Evolutionary conservation across 2,329 filamentous ascomycete species (phyloP), one percentile per base, ranked within the genome.

Genomic region (Colletotrichum melonis): DNA sequence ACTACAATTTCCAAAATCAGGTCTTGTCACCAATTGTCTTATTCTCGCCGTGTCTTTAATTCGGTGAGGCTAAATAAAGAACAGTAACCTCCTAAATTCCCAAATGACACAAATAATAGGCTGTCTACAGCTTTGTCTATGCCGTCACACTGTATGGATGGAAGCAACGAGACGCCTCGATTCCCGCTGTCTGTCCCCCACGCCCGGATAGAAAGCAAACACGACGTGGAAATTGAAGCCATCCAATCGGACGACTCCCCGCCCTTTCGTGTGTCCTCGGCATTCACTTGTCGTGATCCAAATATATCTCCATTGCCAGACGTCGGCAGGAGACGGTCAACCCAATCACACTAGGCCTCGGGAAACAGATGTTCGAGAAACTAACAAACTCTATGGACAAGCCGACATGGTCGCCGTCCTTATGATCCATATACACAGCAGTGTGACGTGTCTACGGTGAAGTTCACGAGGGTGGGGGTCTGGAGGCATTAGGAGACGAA

Each of bases 231-330:
- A 56, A 26, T n/a, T n/a, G 14, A n/a, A 22, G 38, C 28, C 35
- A n/a, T 26, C 70, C 70, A 73, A 73, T 73, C 66, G 66, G 70
- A 59, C 26, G 35, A n/a, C 42, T 64, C 69, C 70, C 66, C 46
- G 42, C 8, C 8, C 35, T 32, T 19, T 46, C 42, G 5, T 54
- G 42, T 42, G 28, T 19, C n/a, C 30, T 26, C 28, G 14, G 24
- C 14, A 38, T 54, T 28, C 46, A n/a, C 28, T 58, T 55, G 59
- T 35, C 26, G 19, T 60, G 38, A 59, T 67, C 64, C 59, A 67
- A 67, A 60, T n/a, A 67, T 67, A 38, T 60, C 24, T n/a, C n/a
- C 8, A 4, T 35, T 22, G 46, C 46, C 62, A 24, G 6, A 22
- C 22, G 62, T 24, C 12, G 16, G 26, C 26, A 46, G 11, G 38